Base-by-base conservation (phyloP, 257 asterid genomes). In the Solanum sparsipilum region DNA sequence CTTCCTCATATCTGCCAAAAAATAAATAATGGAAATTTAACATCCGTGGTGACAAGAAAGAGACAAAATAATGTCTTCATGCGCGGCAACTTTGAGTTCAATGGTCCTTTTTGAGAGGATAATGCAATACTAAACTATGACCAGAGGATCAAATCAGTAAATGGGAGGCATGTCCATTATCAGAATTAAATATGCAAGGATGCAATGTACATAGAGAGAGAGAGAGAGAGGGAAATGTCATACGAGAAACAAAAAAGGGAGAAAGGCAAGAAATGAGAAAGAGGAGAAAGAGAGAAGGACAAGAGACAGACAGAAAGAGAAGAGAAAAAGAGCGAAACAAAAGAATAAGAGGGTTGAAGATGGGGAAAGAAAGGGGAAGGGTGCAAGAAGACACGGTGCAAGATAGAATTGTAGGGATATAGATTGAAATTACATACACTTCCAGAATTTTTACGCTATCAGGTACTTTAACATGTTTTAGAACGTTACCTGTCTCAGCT, bases 1-100 rank as follows among this genome's bases (percentile, higher is more conserved):
- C 89, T 96, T 93, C 91, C 94, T 93, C 93, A 96, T 92, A 90
- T 93, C 99, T 96, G 95, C 94, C 89, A 72, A 87, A 86, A 52
- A 44, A 58, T 21, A 86, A 85, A 90, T 48, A 73, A 81, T 35
- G 81, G 39, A 87, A 56, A 46, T 85, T 65, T 67, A 90, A 25
- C 13, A 82, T 89, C 84, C 83, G 74, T 25, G 68, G 82, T 73
- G 86, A 86, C 72, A 20, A 84, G 68, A 76, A 52, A 75, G 81
- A 71, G 70, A 58, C 68, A 85, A 15, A 32, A 16, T 87, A 7
- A 29, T 16, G 81, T 68, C 35, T 70, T 48, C n/a, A 85, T 1
- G 20, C 7, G 6, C 31, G 16, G 34, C 63, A 25, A 78, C 63
- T 78, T 41, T 41, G 58, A 75, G 83, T 23, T 78, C 32, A 41